phyloP scores from a whole-genome alignment of 371 early-diverging fungal species.

The Circinella minor region DNA sequence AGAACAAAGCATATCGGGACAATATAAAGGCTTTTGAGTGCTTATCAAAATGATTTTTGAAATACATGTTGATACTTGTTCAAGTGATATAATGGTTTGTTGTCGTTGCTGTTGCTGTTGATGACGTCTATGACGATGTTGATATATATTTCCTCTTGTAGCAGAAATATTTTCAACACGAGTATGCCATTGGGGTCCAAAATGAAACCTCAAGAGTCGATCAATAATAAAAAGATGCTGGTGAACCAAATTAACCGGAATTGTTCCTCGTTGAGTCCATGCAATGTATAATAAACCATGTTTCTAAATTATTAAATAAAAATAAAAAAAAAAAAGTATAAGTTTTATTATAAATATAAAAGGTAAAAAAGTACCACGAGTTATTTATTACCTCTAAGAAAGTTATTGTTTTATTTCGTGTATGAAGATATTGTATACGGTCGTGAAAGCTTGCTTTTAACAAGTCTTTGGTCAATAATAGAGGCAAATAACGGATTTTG shows the following conservation, averaged over 20 bases:
- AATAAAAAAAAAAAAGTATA: neutral
- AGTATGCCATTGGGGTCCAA: conserved; percentile 46
- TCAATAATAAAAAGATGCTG: conserved; percentile 44
- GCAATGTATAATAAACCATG: conserved; percentile 40
- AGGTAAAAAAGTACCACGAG: neutral
- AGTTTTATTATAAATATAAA: neutral
- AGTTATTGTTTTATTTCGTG: conserved; percentile 35
- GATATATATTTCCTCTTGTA: neutral
- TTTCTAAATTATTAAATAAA: conserved; percentile 26
- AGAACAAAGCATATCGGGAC: conserved; percentile 31
- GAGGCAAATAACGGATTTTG: conserved; percentile 45
- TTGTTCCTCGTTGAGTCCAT: conserved; percentile 27
- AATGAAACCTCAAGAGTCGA: conserved; percentile 41
- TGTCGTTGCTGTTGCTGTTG: neutral
- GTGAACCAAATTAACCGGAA: conserved; percentile 36
- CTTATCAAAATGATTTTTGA: conserved; percentile 30
- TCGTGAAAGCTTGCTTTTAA: conserved; percentile 45
- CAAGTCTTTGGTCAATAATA: conserved; percentile 50
- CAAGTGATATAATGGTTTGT: conserved; percentile 5
- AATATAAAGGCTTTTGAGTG: conserved; percentile 17
- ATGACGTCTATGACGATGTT: neutral
- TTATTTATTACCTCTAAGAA: conserved; percentile 46
- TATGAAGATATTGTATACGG: conserved; percentile 41
- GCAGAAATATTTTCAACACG: conserved; percentile 26
- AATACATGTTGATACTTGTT: conserved; percentile 26